A percentile compares a stretch with the other conserved stretches of the same genome.
These are phyloP conservation scores for Diospyros kaki DNA, from an alignment of 148 eudicot species.

Conservation along the genomic window DNA sequence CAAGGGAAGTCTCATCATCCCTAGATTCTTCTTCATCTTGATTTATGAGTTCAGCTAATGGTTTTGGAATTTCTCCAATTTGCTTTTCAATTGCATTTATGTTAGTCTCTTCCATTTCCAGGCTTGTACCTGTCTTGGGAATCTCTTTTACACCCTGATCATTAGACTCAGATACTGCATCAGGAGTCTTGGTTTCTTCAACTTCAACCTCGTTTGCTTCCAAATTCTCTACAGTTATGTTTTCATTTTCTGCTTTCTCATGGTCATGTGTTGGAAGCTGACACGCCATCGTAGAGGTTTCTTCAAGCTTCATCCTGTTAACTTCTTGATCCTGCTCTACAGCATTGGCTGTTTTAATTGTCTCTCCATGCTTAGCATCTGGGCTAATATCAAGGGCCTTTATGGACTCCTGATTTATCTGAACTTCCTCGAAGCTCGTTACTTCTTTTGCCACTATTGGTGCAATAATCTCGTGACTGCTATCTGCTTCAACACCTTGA, in stretches of 20 bases:
- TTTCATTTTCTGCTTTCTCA: constrained; percentile 6
- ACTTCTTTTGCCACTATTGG: neutral
- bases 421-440: too few species aligned
- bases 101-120: neutral
- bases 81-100: neutral
- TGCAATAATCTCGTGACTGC: neutral
- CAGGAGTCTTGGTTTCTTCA: neutral
- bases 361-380: neutral
- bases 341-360: neutral
- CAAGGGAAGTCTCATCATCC: neutral
- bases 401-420: neutral
- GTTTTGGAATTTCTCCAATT: constrained; percentile 7
- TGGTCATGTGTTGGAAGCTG: neutral
- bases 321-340: neutral
- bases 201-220: neutral
- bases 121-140: neutral
- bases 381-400: constrained; percentile 1
- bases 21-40: constrained; percentile 5
- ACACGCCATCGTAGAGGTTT: neutral
- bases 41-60: neutral
- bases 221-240: neutral
- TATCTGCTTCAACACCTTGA: constrained; percentile 7
- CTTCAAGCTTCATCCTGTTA: neutral
- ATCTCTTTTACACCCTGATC: neutral
- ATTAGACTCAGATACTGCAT: neutral